phyloP scores from a whole-genome alignment of 2,329 filamentous ascomycete genomes.

The Penicillium italicum region DNA sequence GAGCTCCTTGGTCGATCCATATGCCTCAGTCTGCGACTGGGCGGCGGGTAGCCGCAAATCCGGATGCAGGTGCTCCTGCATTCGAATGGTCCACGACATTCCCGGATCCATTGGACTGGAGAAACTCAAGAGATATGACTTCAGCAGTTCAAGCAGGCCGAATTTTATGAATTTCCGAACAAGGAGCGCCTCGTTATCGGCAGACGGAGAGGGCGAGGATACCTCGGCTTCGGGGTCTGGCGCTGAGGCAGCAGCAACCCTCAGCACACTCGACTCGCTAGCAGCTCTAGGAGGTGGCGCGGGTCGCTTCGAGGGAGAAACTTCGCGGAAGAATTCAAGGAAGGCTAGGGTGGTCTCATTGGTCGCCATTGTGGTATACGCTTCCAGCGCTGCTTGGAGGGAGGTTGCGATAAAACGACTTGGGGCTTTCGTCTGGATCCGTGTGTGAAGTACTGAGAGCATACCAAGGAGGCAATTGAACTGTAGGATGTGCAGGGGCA shows the following conservation, averaged over 20 bases:
- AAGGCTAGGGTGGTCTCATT: conserved; percentile 57
- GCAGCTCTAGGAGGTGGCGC: conserved; percentile 57
- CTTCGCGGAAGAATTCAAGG: conserved; percentile 55
- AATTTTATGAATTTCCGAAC: conserved; percentile 58
- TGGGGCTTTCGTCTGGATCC: conserved; percentile 62
- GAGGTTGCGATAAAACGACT: conserved; percentile 63
- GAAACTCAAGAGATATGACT: conserved; percentile 54
- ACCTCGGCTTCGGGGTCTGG: conserved; percentile 58
- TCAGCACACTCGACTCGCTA: conserved; percentile 46
- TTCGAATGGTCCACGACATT: conserved; percentile 46
- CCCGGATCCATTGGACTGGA: conserved; percentile 36
- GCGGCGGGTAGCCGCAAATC: conserved; percentile 49
- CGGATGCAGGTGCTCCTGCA: conserved; percentile 58
- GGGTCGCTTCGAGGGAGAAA: conserved; percentile 57
- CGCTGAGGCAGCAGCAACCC: conserved; percentile 37
- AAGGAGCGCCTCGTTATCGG: conserved; percentile 49
- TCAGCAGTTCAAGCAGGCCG: conserved; percentile 59
- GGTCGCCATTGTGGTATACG: conserved; percentile 55
- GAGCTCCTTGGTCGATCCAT: conserved; percentile 48
- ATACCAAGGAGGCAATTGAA: conserved; percentile 40
- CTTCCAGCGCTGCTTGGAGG: conserved; percentile 58
- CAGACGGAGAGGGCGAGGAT: conserved; percentile 37
- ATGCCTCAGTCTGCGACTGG: conserved; percentile 51
- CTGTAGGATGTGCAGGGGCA: conserved; percentile 17
- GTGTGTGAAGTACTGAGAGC: conserved; percentile 56